phyloP scores from a whole-genome alignment of 768 basidiomycete species.

The Tylopilus plumbeoviolaceoides region DNA sequence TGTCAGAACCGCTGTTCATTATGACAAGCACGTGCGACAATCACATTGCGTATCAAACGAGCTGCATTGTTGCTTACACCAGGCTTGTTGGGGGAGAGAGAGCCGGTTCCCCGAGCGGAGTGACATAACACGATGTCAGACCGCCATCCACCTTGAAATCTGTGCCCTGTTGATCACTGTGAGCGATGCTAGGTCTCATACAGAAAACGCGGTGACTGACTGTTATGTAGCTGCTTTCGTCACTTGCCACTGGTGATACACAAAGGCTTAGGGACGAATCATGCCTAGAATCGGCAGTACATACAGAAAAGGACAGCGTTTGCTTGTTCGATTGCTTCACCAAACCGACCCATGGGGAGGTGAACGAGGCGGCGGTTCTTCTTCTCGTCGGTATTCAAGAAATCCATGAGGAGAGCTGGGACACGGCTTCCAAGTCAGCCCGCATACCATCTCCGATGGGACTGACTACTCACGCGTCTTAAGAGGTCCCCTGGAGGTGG shows the following conservation, averaged over 20 bases:
- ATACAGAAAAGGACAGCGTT: conserved; percentile 88
- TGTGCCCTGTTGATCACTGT: conserved; percentile 50
- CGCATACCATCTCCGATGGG: not conserved
- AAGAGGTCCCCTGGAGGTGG: conserved; percentile 70
- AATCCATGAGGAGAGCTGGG: conserved; percentile 96
- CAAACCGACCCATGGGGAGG: conserved; percentile 95
- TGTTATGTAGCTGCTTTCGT: conserved; percentile 95
- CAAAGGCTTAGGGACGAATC: conserved; percentile 6
- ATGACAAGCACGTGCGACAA: not conserved
- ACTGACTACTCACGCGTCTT: conserved; percentile 73
- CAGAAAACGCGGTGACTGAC: conserved; percentile 41
- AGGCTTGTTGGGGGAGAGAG: conserved; percentile 72
- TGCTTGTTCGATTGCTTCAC: conserved; percentile 93
- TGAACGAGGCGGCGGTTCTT: conserved; percentile 85
- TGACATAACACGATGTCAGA: conserved; percentile 88
- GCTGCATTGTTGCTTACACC: conserved; percentile 26
- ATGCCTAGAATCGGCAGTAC: conserved; percentile 33
- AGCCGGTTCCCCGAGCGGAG: conserved; percentile 72
- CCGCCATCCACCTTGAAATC: conserved; percentile 98
- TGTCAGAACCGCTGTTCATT: not conserved
- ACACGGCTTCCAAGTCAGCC: not conserved
- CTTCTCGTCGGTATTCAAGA: conserved; percentile 95
- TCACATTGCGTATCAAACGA: not conserved
- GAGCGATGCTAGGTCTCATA: conserved; percentile 1
- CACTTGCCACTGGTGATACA: conserved; percentile 65